These are phyloP conservation scores for Phanerodontia chrysosporium DNA, from an alignment of 768 basidiomycete species.

Conservation along the genomic window DNA sequence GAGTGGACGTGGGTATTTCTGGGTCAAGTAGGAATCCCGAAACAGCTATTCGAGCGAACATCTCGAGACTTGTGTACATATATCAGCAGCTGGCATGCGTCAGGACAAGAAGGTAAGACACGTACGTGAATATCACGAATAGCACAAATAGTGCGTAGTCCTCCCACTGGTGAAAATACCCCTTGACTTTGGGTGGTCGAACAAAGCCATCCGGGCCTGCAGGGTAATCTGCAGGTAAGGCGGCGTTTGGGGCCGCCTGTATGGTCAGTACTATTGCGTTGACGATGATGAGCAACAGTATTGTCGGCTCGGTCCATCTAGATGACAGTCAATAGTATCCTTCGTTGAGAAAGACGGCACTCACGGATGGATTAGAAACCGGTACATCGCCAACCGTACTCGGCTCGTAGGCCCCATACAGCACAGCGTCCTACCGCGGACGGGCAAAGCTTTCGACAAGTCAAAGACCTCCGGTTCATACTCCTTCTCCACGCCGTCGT, in stretches of 20 bases:
- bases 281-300: slow-evolving; percentile 78
- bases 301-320: slow-evolving; percentile 84
- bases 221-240: slow-evolving; percentile 37
- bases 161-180: slow-evolving; percentile 89
- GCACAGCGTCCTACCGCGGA: slow-evolving; percentile 79
- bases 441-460: slow-evolving; percentile 39
- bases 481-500: slow-evolving; percentile 27
- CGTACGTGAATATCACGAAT: slow-evolving; percentile 84
- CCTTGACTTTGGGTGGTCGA: slow-evolving; percentile 39
- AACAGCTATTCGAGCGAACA: slow-evolving; percentile 82
- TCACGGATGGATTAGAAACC: slow-evolving; percentile 68
- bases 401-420: slow-evolving; percentile 66
- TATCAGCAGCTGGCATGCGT: no score
- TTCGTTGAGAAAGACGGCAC: slow-evolving; percentile 26
- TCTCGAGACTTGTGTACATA: slow-evolving; percentile 88
- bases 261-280: slow-evolving; percentile 80
- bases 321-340: background rate
- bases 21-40: slow-evolving; percentile 88
- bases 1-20: slow-evolving; percentile 50
- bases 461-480: slow-evolving; percentile 32
- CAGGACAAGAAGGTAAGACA: no score
- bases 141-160: slow-evolving; percentile 81
- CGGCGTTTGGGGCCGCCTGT: slow-evolving; percentile 65
- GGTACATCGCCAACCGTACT: slow-evolving; percentile 60
- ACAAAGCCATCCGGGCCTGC: slow-evolving; percentile 13